phyloP scores from a whole-genome alignment of 495 filamentous ascomycete species.

The Podospora didyma region DNA sequence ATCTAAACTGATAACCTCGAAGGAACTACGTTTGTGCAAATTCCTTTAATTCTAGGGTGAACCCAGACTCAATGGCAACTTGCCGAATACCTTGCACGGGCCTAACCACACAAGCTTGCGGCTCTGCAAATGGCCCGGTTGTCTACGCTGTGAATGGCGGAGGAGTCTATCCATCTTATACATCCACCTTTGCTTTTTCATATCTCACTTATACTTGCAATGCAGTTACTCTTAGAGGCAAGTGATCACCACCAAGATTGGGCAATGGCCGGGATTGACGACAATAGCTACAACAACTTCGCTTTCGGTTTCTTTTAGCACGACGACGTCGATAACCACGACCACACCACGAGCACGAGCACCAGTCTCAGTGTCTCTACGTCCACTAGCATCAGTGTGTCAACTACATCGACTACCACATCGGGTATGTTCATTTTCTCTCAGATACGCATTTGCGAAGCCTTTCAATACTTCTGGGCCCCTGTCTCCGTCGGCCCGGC shows the following conservation, averaged over 20 bases:
- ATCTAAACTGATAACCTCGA: not conserved
- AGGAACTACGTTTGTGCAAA: slow-evolving; percentile 4
- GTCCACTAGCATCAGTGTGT: too few relatives aligned
- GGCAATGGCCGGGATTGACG: not conserved
- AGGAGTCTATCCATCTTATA: not conserved
- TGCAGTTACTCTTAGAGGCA: not conserved
- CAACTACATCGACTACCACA: too few relatives aligned
- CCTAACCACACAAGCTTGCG: not conserved
- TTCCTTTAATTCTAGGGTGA: not conserved
- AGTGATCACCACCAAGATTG: not conserved
- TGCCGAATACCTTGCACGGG: not conserved
- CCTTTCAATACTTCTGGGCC: too few relatives aligned
- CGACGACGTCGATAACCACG: not conserved
- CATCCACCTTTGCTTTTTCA: not conserved
- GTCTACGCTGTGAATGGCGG: not conserved
- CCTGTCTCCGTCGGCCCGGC: too few relatives aligned
- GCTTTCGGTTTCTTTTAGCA: too few relatives aligned
- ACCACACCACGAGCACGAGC: too few relatives aligned
- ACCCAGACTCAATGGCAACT: slow-evolving; percentile 1
- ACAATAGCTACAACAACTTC: not conserved
- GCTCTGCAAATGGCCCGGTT: not conserved
- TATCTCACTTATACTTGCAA: not conserved
- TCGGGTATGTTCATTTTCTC: too few relatives aligned
- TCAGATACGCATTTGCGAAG: too few relatives aligned
- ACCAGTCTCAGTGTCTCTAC: too few relatives aligned